Evolutionary conservation across 2,329 filamentous ascomycete genomes (phyloP), one percentile per base, ranked within the genome.

Genomic region (Didymella sp.): DNA sequence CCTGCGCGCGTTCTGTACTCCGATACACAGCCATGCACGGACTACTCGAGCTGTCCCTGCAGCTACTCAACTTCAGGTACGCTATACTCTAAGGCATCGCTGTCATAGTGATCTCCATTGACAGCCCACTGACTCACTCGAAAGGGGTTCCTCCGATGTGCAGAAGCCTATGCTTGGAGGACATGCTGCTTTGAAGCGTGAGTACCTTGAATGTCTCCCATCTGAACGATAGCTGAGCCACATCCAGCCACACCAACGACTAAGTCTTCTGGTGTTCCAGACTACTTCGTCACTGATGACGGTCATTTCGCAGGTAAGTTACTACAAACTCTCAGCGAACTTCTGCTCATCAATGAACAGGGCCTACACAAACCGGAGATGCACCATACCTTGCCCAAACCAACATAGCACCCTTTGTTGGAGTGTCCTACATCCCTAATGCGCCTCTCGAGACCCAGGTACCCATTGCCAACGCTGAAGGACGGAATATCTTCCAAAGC

Each of bases 351-450:
- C 13, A 13, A n/a, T 24, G 24, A 4, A 42, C 58, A 73, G 88
- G 88, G 1, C 88, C 88, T 33, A 91, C 87, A 4, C 81, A 86
- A n/a, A 92, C 89, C 1, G 90, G 89, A 13, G 78, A 77, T 53
- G 80, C 88, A 24, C 85, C 89, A 1, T 91, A 91, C 71, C 78
- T 92, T 55, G 89, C 89, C 1, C 85, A 91, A 76, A 90, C 86
- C 6, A 87, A 89, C 62, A 83, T 84, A 1, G 86, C 89, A 35
- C 82, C 87, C 19, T 89, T 89, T 61, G 72, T 77, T 17, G 73
- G 77, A 13, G 81, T 85, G 8, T 84, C 86, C 5, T 91, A 86
- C 69, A 85, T 88, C 28, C 87, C 89, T 13, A 90, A 90, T 67
- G 79, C 82, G 45, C 89, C 89, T 45, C 78, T 92, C 54, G 88